A percentile compares a stretch with the other conserved stretches of the same genome.
phyloP scores from a whole-genome alignment of 495 filamentous ascomycete genomes.

The Chaetomidium leptoderma region DNA sequence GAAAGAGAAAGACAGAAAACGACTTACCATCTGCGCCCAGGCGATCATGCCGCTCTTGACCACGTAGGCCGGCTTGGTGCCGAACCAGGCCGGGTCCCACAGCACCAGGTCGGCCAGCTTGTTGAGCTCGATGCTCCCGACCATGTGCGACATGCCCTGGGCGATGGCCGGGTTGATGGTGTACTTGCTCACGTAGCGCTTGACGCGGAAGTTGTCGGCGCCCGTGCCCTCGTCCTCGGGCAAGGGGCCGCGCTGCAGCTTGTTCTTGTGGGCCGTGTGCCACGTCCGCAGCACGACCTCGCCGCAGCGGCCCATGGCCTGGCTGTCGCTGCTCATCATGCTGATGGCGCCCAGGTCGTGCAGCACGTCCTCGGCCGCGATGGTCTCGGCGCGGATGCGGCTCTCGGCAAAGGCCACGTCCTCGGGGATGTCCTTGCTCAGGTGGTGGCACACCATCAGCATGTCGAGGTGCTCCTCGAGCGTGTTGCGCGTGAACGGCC shows the following conservation, averaged over 20 bases:
- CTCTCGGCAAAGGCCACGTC: slow-evolving; percentile 95
- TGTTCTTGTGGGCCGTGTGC: slow-evolving; percentile 99
- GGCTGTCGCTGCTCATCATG: slow-evolving; percentile 97
- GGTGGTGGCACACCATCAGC: slow-evolving; percentile 98
- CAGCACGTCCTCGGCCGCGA: slow-evolving; percentile 94
- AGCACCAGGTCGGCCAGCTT: slow-evolving; percentile 90
- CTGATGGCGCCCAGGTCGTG: slow-evolving; percentile 94
- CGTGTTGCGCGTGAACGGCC: slow-evolving; percentile 89
- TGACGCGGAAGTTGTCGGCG: slow-evolving; percentile 91
- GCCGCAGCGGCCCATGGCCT: slow-evolving; percentile 96
- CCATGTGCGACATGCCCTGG: slow-evolving; percentile 87
- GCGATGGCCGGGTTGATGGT: slow-evolving; percentile 94
- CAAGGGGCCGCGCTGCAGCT: slow-evolving; percentile 73
- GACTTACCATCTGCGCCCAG: slow-evolving; percentile 74
- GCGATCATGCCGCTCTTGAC: slow-evolving; percentile 90
- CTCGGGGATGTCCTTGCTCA: slow-evolving; percentile 87
- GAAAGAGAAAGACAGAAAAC: not conserved
- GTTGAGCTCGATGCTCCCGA: slow-evolving; percentile 83
- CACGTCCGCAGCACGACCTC: slow-evolving; percentile 94
- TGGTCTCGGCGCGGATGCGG: slow-evolving; percentile 92
- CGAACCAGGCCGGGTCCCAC: slow-evolving; percentile 84
- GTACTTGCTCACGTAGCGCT: slow-evolving; percentile 93
- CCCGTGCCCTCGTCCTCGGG: slow-evolving; percentile 74
- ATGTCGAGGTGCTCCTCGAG: slow-evolving; percentile 97
- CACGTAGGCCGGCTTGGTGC: slow-evolving; percentile 76